Evolutionary conservation across 768 basidiomycete species (phyloP), one percentile per base, ranked within the genome.

Genomic region (Russula ochroleuca): DNA sequence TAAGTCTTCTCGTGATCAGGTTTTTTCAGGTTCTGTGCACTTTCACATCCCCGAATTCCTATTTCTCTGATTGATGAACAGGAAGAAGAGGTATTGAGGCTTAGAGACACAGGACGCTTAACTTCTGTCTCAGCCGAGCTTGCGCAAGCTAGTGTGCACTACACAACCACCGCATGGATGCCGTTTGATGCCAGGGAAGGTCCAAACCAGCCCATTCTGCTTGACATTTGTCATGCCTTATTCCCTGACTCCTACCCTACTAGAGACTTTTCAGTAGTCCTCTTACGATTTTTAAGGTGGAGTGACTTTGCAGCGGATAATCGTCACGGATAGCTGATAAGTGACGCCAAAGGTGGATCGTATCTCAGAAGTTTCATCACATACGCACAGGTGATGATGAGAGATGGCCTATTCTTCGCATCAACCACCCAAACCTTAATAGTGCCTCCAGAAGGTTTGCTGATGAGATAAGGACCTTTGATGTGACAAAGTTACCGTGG

Each of bases 241-340:
- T 59, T 23, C 17, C 43, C 66, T 15, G 3, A 4, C 31, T 47
- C 54, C 19, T 41, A 51, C 33, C 45, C 52, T 41, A 21, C 28
- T 25, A 43, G 40, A 19, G 63, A 64, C 25, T 55, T 68, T 33
- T 61, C 64, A 14, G 37, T 40, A 31, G 41, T 55, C 14, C 35
- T 68, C 14, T 31, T 45, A n/a, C 47, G 23, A 23, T 68, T 68
- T 61, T 33, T 68, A 37, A 68, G 65, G 67, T 68, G 33, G n/a
- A 61, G 15, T 21, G n/a, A 49, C 10, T 31, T 61, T 37, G n/a
- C 23, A 10, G 21, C n/a, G 19, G 19, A 28, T 31, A 31, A 23
- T 31, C 33, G 21, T 7, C 25, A 14, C 7, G 23, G 19, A 17
- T 40, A 13, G 41, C 57, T 58, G 43, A 61, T 33, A 19, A 23